Evolutionary conservation across 352 stramenopile genomes (phyloP).

Genomic region (Phytophthora fragariaefolia): DNA sequence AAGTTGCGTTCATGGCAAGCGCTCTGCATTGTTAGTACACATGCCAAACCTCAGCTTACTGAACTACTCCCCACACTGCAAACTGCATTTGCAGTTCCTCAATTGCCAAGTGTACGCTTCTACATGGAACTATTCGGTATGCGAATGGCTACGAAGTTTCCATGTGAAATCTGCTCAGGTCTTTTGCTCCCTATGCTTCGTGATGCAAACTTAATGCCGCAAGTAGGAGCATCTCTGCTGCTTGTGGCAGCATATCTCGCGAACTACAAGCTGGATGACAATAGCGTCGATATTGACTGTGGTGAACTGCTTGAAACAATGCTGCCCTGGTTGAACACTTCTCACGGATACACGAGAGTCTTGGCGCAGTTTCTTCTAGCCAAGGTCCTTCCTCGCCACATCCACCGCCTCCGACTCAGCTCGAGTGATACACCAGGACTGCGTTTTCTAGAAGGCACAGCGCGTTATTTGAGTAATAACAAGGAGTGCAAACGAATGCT

Average conservation of each 20-base stretch:
- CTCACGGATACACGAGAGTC: conserved; percentile 84
- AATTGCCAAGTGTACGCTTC: conserved; percentile 73
- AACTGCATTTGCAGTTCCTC: conserved; percentile 61
- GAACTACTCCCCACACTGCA: conserved; percentile 43
- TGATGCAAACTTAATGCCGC: conserved; percentile 76
- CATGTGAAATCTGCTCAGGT: conserved; percentile 40
- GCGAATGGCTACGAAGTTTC: conserved; percentile 65
- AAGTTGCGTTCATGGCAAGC: conserved; percentile 84
- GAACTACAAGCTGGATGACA: conserved; percentile 43
- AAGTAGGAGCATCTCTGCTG: conserved; percentile 70
- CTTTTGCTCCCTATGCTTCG: conserved; percentile 67
- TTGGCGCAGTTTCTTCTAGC: conserved; percentile 76
- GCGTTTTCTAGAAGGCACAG: conserved; percentile 58
- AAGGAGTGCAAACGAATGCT: conserved; percentile 88
- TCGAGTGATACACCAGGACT: conserved; percentile 34
- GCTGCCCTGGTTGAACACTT: conserved; percentile 76
- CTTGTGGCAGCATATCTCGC: conserved; percentile 56
- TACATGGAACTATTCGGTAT: conserved; percentile 89
- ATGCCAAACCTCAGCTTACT: conserved; percentile 37
- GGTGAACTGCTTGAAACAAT: conserved; percentile 55
- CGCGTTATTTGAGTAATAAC: conserved; percentile 77
- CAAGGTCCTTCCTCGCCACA: conserved; percentile 67
- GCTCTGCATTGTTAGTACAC: conserved; percentile 70
- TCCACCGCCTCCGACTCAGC: conserved; percentile 43
- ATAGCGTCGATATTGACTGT: conserved; percentile 28